Evolutionary conservation across 2,329 filamentous ascomycete genomes (phyloP).

Genomic region (Aaosphaeria pasadenensis): DNA sequence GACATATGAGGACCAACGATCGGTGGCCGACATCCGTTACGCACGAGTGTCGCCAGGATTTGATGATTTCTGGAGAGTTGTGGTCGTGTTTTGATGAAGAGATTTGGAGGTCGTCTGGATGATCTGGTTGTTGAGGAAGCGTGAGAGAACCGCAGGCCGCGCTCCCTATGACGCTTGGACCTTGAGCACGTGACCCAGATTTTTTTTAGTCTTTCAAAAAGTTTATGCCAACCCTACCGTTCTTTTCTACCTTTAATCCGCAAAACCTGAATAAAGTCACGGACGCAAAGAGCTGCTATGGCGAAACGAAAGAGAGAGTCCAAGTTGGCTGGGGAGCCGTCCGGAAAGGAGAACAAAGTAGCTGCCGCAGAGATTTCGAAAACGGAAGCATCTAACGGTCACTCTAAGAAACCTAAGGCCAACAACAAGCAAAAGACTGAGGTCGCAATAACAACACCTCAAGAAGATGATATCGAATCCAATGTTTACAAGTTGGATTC

Average conservation of each 20-base stretch:
- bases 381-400: conserved; percentile 5
- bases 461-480: conserved; percentile 5
- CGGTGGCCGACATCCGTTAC: conserved; percentile 48
- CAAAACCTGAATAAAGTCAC: no score
- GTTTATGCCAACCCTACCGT: no score
- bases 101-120: not conserved
- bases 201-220: no score
- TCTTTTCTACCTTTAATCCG: no score
- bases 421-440: conserved; percentile 9
- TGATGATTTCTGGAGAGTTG: conserved; percentile 34
- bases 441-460: not conserved
- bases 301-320: conserved; percentile 36
- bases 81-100: conserved; percentile 15
- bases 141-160: not conserved
- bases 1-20: conserved; percentile 45
- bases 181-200: no score
- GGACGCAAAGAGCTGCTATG: conserved; percentile 13
- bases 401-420: not conserved
- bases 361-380: conserved; percentile 14
- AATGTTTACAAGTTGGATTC: not conserved
- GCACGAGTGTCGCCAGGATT: conserved; percentile 39
- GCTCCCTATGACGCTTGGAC: no score
- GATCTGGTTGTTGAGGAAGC: conserved; percentile 14
- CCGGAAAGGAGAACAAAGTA: conserved; percentile 15
- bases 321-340: not conserved